Base-by-base conservation (phyloP, 352 stramenopile genomes). In the Phytophthora capsici region DNA sequence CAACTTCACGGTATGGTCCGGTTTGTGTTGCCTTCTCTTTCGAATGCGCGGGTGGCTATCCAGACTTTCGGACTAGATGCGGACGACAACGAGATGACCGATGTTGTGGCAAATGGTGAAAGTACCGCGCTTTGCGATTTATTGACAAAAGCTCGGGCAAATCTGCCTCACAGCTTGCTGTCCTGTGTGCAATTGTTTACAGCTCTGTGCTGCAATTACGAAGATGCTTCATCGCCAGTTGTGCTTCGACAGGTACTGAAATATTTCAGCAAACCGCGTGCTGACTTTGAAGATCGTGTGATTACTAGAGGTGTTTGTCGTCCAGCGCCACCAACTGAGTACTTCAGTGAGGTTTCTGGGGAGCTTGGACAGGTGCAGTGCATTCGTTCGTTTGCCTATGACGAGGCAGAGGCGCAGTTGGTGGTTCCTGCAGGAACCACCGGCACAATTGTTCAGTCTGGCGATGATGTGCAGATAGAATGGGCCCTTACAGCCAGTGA, bases 1-100 rank as follows among this genome's bases (percentile, higher is more conserved):
- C 74, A 90, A 34, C 50, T 91, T 26, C 72, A 89, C 38, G 80
- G 77, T 3, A 91, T 91, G 81, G 77, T 84, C 16, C 86, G 84
- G 43, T 81, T 91, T 23, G 71, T 90, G 9, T 49, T 77, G 3
- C 80, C 83, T 34, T 73, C 81, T 48, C 62, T 90, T 2, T 72
- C 71, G 9, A 84, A 71, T n/a, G 30, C 57, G 8, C 25, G 51
- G 1, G 77, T 91, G 36, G 77, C 81, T 1, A 52, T 77, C 6
- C 70, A 73, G 26, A 71, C 53, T 30, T 51, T 86, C 23, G 52
- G 52, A 16, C 71, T 78, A 49, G 53, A 75, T 45, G 25, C 32
- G 52, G 41, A 70, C 37, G 45, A 66, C 3, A 59, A 13, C 30
- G 50, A n/a, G 5, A 62, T 69, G 60, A 58, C 32, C 17, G 54